A percentile compares a stretch with the other conserved stretches of the same genome.
These are phyloP conservation scores for Eutrema yunnanense DNA, from an alignment of 345 rosid species.

Conservation along the genomic window DNA sequence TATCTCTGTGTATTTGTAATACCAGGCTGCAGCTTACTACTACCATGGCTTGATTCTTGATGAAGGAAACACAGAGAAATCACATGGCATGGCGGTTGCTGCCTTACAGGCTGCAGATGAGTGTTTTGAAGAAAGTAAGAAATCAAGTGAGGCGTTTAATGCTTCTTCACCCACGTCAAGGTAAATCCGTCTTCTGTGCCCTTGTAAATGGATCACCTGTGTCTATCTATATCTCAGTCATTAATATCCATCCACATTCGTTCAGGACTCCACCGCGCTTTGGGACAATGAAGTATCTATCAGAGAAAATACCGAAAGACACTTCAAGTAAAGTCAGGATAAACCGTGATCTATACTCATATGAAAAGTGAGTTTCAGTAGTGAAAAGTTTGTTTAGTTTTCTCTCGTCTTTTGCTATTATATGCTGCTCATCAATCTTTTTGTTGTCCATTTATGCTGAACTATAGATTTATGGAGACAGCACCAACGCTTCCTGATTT, in stretches of 20 bases:
- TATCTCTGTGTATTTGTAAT: constrained; percentile 3
- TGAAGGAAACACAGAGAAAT: constrained; percentile 95
- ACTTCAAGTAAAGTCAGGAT: constrained; percentile 92
- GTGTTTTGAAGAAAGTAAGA: constrained; percentile 76
- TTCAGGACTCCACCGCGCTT: constrained; percentile 85
- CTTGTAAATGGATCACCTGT: background rate
- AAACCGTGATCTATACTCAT: constrained; percentile 78
- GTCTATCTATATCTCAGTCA: background rate
- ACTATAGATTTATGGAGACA: constrained; percentile 79
- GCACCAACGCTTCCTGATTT: constrained; percentile 95
- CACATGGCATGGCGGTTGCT: constrained; percentile 94
- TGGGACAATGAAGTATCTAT: constrained; percentile 85
- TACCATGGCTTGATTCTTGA: constrained; percentile 97
- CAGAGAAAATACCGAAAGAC: constrained; percentile 91
- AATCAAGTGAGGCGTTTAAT: constrained; percentile 71
- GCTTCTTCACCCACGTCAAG: constrained; percentile 72
- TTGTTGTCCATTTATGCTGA: background rate
- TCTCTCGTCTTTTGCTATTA: background rate
- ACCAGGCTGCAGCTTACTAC: constrained; percentile 91
- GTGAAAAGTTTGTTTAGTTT: background rate
- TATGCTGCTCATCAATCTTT: background rate
- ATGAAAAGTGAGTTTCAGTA: constrained; percentile 65
- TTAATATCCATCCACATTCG: background rate
- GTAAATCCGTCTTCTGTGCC: constrained; percentile 29
- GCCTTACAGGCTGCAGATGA: constrained; percentile 97